Evolutionary conservation across 2,329 filamentous ascomycete species (phyloP), one percentile per base, ranked within the genome.

Genomic region (Xylariomycetidae sp.): DNA sequence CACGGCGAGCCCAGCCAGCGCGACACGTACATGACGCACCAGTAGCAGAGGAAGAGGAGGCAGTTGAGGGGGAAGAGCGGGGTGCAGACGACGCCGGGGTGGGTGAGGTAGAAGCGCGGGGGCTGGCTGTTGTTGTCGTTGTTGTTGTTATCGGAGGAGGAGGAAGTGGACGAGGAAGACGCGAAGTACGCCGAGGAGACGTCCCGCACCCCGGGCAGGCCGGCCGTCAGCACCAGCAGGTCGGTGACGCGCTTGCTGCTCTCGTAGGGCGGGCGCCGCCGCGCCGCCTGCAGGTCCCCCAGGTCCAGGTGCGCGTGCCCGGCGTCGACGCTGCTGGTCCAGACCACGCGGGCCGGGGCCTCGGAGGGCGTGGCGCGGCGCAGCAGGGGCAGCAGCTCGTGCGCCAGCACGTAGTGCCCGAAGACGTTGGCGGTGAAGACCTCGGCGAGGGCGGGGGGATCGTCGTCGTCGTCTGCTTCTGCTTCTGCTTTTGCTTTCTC

Each of bases 401-500:
- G 89, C 12, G 77, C 76, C 16, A 98, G 76, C 52, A 95, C 64
- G 57, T 98, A 96, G 63, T 98, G 92, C 0, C 92, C 92, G 54
- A 98, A 96, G 19, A 95, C 74, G 54, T 96, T 96, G 31, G 90
- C 82, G 56, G 82, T 83, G 57, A 96, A 98, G 13, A 95, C 78
- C 46, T 86, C 72, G 3, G 87, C 89, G 1, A 98, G 64, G 5
- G 67, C 63, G 1, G 82, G 79, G 37, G 79, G 74, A 12, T 62
- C 48, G 9, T 22, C 25, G 6, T 33, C 37, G 10, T 35, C 38
- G 5, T 35, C 7, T 10, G 26, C 10, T 9, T 13, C 8, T 12
- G 8, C 8, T 12, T 23, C 20, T 12, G 20, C 20, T 12, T 8
- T 12, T 8, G 20, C 20, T 8, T 8, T 12, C 8, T 12, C 20